Conservation (phyloP, 164 flowering plant genomes). For the Piper longum region DNA sequence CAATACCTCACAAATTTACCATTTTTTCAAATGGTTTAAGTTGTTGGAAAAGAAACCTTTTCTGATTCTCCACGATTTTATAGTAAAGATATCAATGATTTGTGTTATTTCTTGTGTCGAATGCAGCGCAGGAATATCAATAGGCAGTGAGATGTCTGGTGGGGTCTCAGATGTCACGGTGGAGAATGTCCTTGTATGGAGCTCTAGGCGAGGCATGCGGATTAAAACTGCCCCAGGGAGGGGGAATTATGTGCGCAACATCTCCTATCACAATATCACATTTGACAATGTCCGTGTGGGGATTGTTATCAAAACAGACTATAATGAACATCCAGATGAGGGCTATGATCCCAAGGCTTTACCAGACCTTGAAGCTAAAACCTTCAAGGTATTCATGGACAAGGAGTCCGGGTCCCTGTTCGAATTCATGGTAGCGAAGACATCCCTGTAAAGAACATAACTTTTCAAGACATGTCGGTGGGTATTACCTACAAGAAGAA, state of each 20-base stretch:
- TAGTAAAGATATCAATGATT: no score
- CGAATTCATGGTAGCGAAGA: conserved; percentile 81
- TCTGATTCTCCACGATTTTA: no score
- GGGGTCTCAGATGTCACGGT: conserved; percentile 80
- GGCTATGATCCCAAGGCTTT: conserved; percentile 59
- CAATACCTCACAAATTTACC: no score
- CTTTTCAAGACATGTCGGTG: conserved; percentile 76
- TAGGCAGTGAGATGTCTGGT: conserved; percentile 99
- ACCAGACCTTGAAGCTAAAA: conserved; percentile 49
- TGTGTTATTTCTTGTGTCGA: neutral
- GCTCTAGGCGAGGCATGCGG: conserved; percentile 73
- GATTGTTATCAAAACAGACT: conserved; percentile 78
- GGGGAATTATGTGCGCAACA: conserved; percentile 73
- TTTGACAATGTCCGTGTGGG: conserved; percentile 80
- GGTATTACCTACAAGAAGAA: conserved; percentile 84
- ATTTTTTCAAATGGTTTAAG: no score
- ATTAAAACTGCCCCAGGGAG: conserved; percentile 88
- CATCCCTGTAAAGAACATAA: conserved; percentile 68
- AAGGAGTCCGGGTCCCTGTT: conserved; percentile 87
- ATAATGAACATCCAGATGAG: conserved; percentile 86
- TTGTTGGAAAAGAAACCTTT: no score
- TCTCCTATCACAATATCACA: conserved; percentile 55
- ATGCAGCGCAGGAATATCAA: conserved; percentile 91
- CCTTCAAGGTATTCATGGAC: conserved; percentile 70
- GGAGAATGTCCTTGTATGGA: conserved; percentile 70